Conservation (phyloP, 2,329 filamentous ascomycete genomes). For the Botrytis byssoidea region DNA sequence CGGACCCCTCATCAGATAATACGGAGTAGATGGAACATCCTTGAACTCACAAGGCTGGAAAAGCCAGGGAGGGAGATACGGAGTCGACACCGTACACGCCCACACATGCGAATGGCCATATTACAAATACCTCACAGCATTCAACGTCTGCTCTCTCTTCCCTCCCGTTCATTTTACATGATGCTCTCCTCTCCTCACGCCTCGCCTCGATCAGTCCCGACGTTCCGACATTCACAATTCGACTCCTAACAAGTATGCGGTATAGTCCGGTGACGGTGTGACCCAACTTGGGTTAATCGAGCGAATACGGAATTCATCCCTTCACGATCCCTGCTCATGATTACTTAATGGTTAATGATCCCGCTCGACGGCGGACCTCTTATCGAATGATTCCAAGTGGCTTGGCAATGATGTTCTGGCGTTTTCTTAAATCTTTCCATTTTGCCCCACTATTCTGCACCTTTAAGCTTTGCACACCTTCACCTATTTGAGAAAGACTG, state of each 20-base stretch:
- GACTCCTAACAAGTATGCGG: background rate
- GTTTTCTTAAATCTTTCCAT: background rate
- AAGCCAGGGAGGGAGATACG: background rate
- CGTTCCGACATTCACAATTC: background rate
- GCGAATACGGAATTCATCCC: constrained; percentile 3
- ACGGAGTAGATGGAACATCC: background rate
- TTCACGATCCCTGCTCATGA: background rate
- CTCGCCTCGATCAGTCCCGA: background rate
- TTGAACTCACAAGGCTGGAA: background rate
- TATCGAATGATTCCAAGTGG: constrained; percentile 4
- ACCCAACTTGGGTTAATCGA: background rate
- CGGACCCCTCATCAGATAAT: background rate
- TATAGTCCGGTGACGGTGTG: background rate
- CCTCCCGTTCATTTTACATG: background rate
- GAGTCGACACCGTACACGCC: background rate
- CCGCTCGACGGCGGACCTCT: background rate
- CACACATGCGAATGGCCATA: background rate
- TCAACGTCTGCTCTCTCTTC: background rate
- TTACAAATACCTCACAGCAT: background rate
- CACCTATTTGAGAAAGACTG: background rate
- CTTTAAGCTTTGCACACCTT: background rate
- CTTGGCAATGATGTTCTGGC: constrained; percentile 3
- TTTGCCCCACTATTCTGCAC: background rate
- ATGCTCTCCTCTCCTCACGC: background rate
- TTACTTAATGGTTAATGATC: background rate